Conservation (phyloP, 768 basidiomycete species). For the Collybiopsis confluens region DNA sequence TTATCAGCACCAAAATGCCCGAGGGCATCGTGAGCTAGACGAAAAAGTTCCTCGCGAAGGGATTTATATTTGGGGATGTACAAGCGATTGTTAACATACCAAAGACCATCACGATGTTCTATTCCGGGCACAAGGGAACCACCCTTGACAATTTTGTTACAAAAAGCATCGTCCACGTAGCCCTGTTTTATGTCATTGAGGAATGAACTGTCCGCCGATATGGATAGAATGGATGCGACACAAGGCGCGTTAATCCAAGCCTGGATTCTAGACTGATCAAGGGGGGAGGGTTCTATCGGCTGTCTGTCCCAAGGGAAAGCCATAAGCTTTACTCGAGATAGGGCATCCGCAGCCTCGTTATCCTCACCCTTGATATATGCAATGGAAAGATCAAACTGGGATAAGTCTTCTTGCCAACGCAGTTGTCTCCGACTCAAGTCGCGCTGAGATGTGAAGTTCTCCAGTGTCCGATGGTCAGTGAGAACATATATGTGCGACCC, state of each 20-base stretch:
- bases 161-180: not conserved
- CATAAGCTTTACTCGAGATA: constrained; percentile 7
- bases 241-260: not conserved
- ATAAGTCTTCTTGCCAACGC: constrained; percentile 23
- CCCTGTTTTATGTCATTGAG: not conserved
- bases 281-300: not conserved
- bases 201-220: not conserved
- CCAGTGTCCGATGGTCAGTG: constrained; percentile 29
- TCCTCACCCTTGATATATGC: constrained; percentile 22
- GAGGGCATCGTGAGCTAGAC: no score
- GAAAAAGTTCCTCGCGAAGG: no score
- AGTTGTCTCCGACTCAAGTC: constrained; percentile 22
- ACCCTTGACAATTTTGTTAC: not conserved
- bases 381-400: constrained; percentile 24
- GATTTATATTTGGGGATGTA: not conserved
- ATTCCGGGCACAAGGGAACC: not conserved
- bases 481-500: constrained; percentile 16
- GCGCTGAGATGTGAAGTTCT: constrained; percentile 20
- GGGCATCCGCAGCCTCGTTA: constrained; percentile 24
- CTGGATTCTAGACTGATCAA: no score
- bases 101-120: not conserved
- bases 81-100: not conserved
- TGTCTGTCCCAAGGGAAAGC: not conserved
- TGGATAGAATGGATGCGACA: not conserved
- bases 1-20: no score